Conservation (phyloP, 257 asterid genomes). For the Solanum arcanum region DNA sequence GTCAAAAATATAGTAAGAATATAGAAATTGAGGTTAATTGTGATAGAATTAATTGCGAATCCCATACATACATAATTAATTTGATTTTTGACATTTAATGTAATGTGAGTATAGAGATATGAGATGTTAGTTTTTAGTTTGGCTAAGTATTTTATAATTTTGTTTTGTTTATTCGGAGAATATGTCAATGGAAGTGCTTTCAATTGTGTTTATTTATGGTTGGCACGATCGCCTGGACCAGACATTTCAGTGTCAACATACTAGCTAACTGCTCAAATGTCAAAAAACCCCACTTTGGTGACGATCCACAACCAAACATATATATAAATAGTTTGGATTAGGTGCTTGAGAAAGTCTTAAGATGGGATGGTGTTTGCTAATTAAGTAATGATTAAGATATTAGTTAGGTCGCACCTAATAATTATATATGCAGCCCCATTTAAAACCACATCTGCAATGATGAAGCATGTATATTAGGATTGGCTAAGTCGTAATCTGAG, state of each 20-base stretch:
- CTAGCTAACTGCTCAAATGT: too few relatives aligned
- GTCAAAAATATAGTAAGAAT: not conserved
- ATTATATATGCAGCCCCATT: not conserved
- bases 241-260: not conserved
- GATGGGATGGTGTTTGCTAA: not conserved
- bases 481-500: not conserved
- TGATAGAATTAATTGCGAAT: not conserved
- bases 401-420: not conserved
- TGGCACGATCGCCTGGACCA: not conserved
- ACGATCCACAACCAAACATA: not conserved
- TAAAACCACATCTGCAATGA: not conserved
- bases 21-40: not conserved
- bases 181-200: not conserved
- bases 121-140: not conserved
- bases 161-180: not conserved
- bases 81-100: not conserved
- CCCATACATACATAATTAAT: not conserved
- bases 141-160: not conserved
- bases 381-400: not conserved
- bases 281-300: too few relatives aligned
- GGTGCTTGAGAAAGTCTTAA: not conserved
- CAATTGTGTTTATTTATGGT: not conserved
- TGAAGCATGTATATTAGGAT: not conserved
- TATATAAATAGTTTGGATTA: not conserved
- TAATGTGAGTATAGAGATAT: not conserved